Evolutionary conservation across 106 monocot species (phyloP).

Genomic region (Dioscorea alata): DNA sequence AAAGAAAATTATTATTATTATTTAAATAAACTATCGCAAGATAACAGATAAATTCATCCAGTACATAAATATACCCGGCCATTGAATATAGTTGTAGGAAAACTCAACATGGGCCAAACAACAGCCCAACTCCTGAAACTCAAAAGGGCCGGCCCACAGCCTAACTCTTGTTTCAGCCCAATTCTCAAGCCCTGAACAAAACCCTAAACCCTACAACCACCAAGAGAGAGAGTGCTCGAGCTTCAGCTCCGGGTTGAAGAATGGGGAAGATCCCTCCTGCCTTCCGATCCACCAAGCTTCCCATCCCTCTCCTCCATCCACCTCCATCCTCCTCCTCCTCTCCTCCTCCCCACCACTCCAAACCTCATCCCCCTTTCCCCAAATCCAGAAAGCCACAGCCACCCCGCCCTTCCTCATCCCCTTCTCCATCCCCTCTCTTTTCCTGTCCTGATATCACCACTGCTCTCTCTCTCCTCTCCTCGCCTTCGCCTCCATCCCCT

Average conservation of each 20-base stretch:
- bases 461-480: neutral
- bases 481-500: neutral
- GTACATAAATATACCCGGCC: too few relatives aligned
- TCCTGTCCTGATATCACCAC: neutral
- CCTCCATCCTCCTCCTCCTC: slow-evolving; percentile 2
- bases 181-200: neutral
- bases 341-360: slow-evolving; percentile 5
- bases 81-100: too few relatives aligned
- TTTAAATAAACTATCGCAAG: too few relatives aligned
- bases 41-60: too few relatives aligned
- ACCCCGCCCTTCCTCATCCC: neutral
- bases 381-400: neutral
- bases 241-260: neutral
- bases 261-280: slow-evolving; percentile 45
- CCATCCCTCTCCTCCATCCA: slow-evolving; percentile 19
- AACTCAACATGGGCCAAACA: too few relatives aligned
- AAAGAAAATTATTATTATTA: too few relatives aligned
- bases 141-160: too few relatives aligned
- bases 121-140: too few relatives aligned
- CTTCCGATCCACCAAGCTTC: slow-evolving; percentile 29
- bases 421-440: slow-evolving; percentile 6
- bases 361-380: neutral
- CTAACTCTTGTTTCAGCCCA: too few relatives aligned
- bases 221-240: neutral
- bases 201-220: neutral